These are phyloP conservation scores for Fusarium sublunatum DNA, from an alignment of 2,329 filamentous ascomycete genomes.

Conservation along the genomic window DNA sequence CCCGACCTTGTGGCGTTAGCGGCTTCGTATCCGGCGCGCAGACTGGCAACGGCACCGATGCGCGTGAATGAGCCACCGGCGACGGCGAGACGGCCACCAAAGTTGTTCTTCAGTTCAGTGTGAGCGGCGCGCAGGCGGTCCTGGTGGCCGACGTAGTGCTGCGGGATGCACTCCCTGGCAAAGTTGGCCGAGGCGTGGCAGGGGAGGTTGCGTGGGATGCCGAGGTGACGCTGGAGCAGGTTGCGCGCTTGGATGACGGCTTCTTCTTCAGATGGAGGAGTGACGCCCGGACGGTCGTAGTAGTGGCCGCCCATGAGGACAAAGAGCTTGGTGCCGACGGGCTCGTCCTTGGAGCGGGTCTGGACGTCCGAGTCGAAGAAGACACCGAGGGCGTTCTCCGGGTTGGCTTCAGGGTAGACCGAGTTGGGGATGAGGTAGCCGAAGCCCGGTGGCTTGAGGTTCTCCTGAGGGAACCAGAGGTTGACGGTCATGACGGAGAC, in stretches of 20 bases:
- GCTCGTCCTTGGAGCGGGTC: conserved; percentile 62
- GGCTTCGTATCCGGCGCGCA: conserved; percentile 58
- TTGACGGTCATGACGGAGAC: conserved; percentile 94
- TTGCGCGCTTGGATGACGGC: conserved; percentile 76
- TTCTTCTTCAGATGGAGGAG: conserved; percentile 69
- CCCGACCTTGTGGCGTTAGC: conserved; percentile 39
- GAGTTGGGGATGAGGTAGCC: conserved; percentile 90
- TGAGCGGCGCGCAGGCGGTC: conserved; percentile 69
- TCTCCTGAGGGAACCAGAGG: conserved; percentile 78
- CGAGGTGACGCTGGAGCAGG: conserved; percentile 78
- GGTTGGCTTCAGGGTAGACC: conserved; percentile 76
- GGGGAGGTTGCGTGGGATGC: conserved; percentile 70
- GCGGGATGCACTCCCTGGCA: conserved; percentile 82
- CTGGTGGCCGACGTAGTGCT: conserved; percentile 85
- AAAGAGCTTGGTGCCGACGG: conserved; percentile 83
- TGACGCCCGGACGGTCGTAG: conserved; percentile 67
- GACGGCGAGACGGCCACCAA: conserved; percentile 73
- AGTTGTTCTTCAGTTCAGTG: conserved; percentile 64
- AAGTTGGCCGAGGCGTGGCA: conserved; percentile 69
- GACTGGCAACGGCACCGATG: conserved; percentile 63
- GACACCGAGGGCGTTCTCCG: conserved; percentile 86
- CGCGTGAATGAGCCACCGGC: conserved; percentile 65
- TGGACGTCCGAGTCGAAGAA: conserved; percentile 83
- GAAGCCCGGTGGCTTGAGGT: conserved; percentile 77
- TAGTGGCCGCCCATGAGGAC: conserved; percentile 96